Evolutionary conservation across 352 stramenopile species (phyloP).

Genomic region (Phytophthora cryptogea): DNA sequence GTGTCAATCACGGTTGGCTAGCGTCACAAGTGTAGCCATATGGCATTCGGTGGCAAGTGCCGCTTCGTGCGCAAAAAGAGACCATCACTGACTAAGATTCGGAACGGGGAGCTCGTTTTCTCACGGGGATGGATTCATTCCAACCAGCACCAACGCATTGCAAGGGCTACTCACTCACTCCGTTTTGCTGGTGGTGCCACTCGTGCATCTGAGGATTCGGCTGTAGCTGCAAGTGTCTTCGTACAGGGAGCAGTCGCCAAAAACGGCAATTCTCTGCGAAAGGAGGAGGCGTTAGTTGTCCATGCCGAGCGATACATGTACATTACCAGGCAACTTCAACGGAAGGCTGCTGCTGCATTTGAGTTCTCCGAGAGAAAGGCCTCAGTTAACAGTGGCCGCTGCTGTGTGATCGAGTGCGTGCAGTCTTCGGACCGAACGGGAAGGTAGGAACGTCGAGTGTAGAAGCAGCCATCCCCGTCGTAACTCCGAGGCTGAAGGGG

Average conservation of each 20-base stretch:
- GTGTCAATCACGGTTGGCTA: not conserved
- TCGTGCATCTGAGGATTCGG: not conserved
- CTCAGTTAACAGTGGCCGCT: too few relatives aligned
- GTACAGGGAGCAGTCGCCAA: slow-evolving; percentile 22
- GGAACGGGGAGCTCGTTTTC: not conserved
- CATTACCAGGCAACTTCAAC: not conserved
- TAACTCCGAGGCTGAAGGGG: too few relatives aligned
- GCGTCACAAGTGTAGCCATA: slow-evolving; percentile 2
- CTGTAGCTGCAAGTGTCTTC: slow-evolving; percentile 11
- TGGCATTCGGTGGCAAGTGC: slow-evolving; percentile 14
- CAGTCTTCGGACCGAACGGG: too few relatives aligned
- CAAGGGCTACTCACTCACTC: too few relatives aligned
- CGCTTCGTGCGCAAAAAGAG: slow-evolving; percentile 18
- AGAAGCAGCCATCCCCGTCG: too few relatives aligned
- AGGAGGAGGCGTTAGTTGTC: too few relatives aligned
- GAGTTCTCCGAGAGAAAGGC: too few relatives aligned
- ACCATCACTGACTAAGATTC: slow-evolving; percentile 13
- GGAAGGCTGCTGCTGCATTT: too few relatives aligned
- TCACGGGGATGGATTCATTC: not conserved
- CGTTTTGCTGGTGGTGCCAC: not conserved
- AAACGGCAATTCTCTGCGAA: slow-evolving; percentile 12
- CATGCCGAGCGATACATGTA: too few relatives aligned
- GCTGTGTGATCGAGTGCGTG: too few relatives aligned
- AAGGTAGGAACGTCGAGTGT: too few relatives aligned
- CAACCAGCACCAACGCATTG: not conserved